Conservation (phyloP, 768 basidiomycete genomes). For the Xerocomellus dryophilus region DNA sequence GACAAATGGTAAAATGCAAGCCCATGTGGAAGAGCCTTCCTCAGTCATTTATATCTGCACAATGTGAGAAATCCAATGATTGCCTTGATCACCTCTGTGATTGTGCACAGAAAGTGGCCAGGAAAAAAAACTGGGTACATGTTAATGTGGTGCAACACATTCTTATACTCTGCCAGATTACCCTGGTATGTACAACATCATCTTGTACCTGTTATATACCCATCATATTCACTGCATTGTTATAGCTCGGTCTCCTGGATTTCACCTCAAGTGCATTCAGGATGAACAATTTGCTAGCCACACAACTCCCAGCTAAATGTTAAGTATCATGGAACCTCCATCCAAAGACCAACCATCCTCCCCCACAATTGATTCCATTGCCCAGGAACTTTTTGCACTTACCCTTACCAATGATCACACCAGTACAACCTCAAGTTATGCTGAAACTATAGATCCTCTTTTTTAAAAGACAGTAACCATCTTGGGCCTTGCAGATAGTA, state of each 20-base stretch:
- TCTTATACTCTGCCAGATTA: too few relatives aligned
- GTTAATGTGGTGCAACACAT: too few relatives aligned
- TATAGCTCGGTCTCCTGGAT: too few relatives aligned
- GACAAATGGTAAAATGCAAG: background rate
- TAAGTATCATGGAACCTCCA: too few relatives aligned
- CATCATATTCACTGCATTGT: background rate
- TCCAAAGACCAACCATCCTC: background rate
- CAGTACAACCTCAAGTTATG: too few relatives aligned
- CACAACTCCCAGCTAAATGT: background rate
- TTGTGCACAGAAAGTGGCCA: background rate
- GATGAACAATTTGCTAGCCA: background rate
- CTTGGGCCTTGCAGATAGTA: background rate
- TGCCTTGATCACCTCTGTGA: background rate
- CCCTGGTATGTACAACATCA: background rate
- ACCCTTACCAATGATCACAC: background rate
- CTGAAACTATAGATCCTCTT: too few relatives aligned
- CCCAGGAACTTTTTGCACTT: background rate
- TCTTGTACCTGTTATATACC: background rate
- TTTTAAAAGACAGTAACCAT: background rate
- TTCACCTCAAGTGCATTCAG: background rate
- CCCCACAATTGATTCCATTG: background rate
- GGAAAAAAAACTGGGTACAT: background rate
- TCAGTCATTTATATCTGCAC: background rate
- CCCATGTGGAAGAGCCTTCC: background rate
- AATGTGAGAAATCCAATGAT: too few relatives aligned